Percentiles rank a stretch among this genome's conserved stretches.
Evolutionary conservation across 257 asterid species (phyloP).

Genomic region (Solanum commersonii): DNA sequence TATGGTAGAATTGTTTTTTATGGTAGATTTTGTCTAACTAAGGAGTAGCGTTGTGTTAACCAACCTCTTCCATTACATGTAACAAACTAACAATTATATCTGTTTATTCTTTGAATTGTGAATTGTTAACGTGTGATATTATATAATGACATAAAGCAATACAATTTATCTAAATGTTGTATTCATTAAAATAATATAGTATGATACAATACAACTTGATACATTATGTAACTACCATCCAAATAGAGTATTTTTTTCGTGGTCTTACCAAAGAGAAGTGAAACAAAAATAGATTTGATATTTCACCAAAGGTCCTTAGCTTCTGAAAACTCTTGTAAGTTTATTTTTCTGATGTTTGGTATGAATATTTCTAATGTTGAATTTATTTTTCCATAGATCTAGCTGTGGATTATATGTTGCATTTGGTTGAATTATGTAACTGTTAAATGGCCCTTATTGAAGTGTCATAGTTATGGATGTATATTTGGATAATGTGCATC

Average conservation of each 20-base stretch:
- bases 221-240: neutral
- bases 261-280: neutral
- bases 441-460: neutral
- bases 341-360: neutral
- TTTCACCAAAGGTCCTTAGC: neutral
- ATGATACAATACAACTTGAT: neutral
- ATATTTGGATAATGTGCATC: neutral
- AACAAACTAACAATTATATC: neutral
- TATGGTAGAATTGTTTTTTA: neutral
- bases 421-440: neutral
- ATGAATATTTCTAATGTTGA: neutral
- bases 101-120: neutral
- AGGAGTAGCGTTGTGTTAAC: neutral
- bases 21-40: neutral
- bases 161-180: neutral
- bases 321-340: neutral
- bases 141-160: neutral
- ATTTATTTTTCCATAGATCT: neutral
- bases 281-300: neutral
- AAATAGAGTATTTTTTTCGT: neutral
- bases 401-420: neutral
- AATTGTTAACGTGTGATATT: neutral
- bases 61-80: neutral
- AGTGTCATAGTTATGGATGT: neutral
- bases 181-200: neutral